Conservation (phyloP, 148 eudicot species). For the Vaccinium macrocarpon region DNA sequence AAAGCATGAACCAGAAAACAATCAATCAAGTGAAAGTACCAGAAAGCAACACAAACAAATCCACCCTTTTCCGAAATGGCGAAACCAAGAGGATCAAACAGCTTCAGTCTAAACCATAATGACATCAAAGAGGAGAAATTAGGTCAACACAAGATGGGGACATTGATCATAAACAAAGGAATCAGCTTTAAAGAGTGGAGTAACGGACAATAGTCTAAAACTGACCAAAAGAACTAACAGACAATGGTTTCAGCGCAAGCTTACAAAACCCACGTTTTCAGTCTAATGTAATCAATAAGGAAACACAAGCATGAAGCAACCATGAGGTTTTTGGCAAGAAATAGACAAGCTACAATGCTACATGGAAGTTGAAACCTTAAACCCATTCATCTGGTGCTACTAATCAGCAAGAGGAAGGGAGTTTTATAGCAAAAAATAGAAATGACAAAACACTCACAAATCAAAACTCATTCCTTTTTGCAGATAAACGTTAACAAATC, state of each 20-base stretch:
- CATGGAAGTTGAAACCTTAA: background rate
- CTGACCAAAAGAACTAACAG: background rate
- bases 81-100: background rate
- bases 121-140: background rate
- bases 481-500: background rate
- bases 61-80: background rate
- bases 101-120: background rate
- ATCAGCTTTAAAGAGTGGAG: background rate
- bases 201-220: slow-evolving; percentile 5
- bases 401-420: slow-evolving; percentile 4
- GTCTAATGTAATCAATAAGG: slow-evolving; percentile 14
- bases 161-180: background rate
- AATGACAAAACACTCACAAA: background rate
- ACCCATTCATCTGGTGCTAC: background rate
- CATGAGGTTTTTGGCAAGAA: background rate
- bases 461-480: background rate
- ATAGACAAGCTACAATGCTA: background rate
- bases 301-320: slow-evolving; percentile 1
- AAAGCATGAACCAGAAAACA: background rate
- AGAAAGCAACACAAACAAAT: background rate
- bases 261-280: background rate
- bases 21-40: background rate
- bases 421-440: background rate
- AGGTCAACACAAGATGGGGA: background rate
- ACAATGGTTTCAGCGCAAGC: slow-evolving; percentile 3